Evolutionary conservation across 768 basidiomycete genomes (phyloP).

Genomic region (Amanita fuliginea): DNA sequence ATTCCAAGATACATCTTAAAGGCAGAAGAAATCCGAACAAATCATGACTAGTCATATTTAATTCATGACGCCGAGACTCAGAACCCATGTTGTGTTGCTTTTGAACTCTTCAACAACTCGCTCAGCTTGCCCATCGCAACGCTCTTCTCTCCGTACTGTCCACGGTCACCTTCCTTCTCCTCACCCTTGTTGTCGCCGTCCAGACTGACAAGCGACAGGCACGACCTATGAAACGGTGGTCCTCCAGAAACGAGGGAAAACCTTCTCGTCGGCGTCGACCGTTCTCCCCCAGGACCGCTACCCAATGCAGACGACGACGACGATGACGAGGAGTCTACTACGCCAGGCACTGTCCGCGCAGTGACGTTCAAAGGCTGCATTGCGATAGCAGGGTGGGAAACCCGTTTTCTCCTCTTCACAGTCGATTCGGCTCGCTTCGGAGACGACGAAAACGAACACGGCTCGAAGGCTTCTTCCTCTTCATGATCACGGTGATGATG

Average conservation of each 20-base stretch:
- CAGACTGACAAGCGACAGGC: not conserved
- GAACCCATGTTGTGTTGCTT: too few species aligned
- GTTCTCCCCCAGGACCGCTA: not conserved
- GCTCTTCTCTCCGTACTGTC: slow-evolving; percentile 1
- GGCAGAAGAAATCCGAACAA: too few species aligned
- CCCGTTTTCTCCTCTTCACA: slow-evolving; percentile 51
- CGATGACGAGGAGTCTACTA: slow-evolving; percentile 7
- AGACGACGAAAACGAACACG: not conserved
- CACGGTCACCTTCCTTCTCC: not conserved
- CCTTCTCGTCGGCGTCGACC: slow-evolving; percentile 33
- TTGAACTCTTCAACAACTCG: slow-evolving; percentile 18
- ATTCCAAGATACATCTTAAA: too few species aligned
- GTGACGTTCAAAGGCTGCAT: slow-evolving; percentile 65
- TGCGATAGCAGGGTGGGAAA: slow-evolving; percentile 70
- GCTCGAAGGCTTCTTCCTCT: too few species aligned
- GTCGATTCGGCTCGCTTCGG: slow-evolving; percentile 9
- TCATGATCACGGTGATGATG: too few species aligned
- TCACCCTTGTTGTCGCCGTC: not conserved
- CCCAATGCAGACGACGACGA: slow-evolving; percentile 1
- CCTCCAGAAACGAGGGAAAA: slow-evolving; percentile 52
- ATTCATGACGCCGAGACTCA: too few species aligned
- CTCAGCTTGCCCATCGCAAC: slow-evolving; percentile 4
- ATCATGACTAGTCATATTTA: too few species aligned
- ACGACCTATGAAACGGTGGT: slow-evolving; percentile 11
- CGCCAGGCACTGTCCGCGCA: slow-evolving; percentile 30